phyloP scores from a whole-genome alignment of 2,329 filamentous ascomycete species.

The Chalaropsis ovoidea region DNA sequence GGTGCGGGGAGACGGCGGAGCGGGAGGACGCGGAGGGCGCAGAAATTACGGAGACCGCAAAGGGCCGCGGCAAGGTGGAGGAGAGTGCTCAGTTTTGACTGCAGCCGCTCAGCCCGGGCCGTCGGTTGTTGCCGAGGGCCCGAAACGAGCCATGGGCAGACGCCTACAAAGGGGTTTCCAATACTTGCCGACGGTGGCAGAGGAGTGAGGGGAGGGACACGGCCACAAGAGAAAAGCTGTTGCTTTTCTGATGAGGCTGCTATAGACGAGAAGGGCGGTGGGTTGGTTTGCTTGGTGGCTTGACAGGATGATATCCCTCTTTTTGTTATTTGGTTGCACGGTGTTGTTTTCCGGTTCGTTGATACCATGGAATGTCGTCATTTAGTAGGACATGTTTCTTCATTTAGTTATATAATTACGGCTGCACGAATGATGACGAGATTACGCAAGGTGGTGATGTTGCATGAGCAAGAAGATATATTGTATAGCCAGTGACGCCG shows the following conservation, averaged over 20 bases:
- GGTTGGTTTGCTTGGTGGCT: not conserved
- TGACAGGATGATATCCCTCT: slow-evolving; percentile 6
- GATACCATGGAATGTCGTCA: slow-evolving; percentile 7
- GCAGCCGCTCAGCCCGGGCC: not conserved
- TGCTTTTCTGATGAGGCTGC: slow-evolving; percentile 1
- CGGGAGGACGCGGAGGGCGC: not conserved
- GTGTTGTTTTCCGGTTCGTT: not conserved
- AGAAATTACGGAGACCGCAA: too few species aligned
- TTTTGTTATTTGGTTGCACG: slow-evolving; percentile 4
- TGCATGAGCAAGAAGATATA: not conserved
- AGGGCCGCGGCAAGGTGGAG: not conserved
- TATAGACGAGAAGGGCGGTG: not conserved
- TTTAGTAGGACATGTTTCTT: not conserved
- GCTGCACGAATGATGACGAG: not conserved
- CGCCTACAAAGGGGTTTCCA: not conserved
- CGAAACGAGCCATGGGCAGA: not conserved
- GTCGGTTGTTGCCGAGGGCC: slow-evolving; percentile 7
- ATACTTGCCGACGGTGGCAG: slow-evolving; percentile 4
- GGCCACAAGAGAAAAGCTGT: not conserved
- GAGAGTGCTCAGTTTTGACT: not conserved
- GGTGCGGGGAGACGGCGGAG: not conserved
- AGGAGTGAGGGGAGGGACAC: not conserved
- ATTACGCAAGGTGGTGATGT: not conserved
- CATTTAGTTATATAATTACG: slow-evolving; percentile 3
- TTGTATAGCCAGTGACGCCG: not conserved